Percentiles rank a stretch among this genome's conserved stretches.
phyloP scores from a whole-genome alignment of 176 grass and related monocot genomes.

The Oryza glaberrima region DNA sequence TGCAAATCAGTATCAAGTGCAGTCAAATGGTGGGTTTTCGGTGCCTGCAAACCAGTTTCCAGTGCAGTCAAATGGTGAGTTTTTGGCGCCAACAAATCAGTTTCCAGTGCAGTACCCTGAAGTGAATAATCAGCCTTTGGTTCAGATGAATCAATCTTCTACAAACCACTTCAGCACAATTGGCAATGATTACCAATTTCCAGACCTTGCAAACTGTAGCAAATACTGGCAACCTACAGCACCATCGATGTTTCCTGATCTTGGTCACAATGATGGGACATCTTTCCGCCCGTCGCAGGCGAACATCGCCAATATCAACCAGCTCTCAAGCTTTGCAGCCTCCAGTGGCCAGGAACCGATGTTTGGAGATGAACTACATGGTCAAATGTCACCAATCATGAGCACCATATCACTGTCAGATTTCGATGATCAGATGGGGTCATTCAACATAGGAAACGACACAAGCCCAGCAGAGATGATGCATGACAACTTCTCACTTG shows the following conservation, averaged over 20 bases:
- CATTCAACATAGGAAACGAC: conserved; percentile 30
- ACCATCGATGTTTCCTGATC: not conserved
- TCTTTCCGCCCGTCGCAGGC: not conserved
- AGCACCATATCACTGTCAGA: not conserved
- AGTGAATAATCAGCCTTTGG: not conserved
- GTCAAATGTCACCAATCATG: not conserved
- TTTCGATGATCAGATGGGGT: not conserved
- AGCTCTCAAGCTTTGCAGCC: not conserved
- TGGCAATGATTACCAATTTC: conserved; percentile 2
- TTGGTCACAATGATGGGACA: conserved; percentile 11
- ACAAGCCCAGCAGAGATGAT: not conserved
- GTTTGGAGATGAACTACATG: conserved; percentile 19
- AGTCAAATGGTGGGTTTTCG: no score
- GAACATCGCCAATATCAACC: conserved; percentile 3
- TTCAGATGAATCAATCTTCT: conserved; percentile 10
- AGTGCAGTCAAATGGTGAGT: no score
- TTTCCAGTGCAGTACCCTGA: not conserved
- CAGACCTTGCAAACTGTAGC: not conserved
- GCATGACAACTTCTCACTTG: not conserved
- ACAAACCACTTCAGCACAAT: not conserved
- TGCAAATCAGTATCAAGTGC: no score
- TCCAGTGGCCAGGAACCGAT: not conserved
- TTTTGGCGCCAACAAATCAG: no score
- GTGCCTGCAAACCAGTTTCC: no score
- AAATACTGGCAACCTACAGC: not conserved